A percentile compares a stretch with the other conserved stretches of the same genome.
phyloP scores from a whole-genome alignment of 2,329 filamentous ascomycete genomes.

The Phialophora verrucosa region DNA sequence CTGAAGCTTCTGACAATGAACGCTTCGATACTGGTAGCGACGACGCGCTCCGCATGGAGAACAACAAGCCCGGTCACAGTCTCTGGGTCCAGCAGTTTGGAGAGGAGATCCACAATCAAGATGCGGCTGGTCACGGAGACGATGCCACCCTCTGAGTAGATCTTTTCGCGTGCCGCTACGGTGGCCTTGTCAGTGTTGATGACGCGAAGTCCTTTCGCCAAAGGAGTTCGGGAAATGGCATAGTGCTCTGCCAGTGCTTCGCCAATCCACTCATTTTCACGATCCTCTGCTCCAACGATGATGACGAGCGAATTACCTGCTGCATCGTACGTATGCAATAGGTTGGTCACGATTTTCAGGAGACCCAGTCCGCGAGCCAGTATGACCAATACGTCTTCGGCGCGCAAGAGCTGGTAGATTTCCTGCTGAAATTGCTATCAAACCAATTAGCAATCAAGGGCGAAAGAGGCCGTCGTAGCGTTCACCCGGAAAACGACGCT shows the following conservation, averaged over 20 bases:
- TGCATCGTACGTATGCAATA: constrained; percentile 95
- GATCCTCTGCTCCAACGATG: constrained; percentile 85
- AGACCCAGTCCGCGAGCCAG: constrained; percentile 91
- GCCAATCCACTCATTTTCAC: constrained; percentile 96
- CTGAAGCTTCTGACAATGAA: constrained; percentile 94
- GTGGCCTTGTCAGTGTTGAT: constrained; percentile 95
- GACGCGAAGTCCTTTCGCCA: constrained; percentile 82
- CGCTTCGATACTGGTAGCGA: constrained; percentile 87
- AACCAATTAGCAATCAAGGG: constrained; percentile 29
- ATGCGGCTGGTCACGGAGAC: constrained; percentile 97
- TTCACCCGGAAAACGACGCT: not conserved
- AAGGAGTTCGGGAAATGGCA: constrained; percentile 80
- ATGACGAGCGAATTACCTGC: constrained; percentile 92
- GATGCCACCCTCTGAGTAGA: constrained; percentile 87
- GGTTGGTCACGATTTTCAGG: constrained; percentile 89
- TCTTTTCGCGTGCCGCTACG: constrained; percentile 84
- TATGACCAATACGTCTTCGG: constrained; percentile 91
- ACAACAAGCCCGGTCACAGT: constrained; percentile 86
- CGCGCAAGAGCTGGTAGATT: constrained; percentile 86
- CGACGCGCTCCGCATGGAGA: constrained; percentile 81
- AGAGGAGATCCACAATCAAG: constrained; percentile 88
- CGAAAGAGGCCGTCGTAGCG: not conserved
- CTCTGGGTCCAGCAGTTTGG: constrained; percentile 76
- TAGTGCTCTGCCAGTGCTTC: constrained; percentile 95
- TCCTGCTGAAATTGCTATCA: constrained; percentile 84